Conservation (phyloP, 2,329 filamentous ascomycete species). For the Epichloe hybrida region DNA sequence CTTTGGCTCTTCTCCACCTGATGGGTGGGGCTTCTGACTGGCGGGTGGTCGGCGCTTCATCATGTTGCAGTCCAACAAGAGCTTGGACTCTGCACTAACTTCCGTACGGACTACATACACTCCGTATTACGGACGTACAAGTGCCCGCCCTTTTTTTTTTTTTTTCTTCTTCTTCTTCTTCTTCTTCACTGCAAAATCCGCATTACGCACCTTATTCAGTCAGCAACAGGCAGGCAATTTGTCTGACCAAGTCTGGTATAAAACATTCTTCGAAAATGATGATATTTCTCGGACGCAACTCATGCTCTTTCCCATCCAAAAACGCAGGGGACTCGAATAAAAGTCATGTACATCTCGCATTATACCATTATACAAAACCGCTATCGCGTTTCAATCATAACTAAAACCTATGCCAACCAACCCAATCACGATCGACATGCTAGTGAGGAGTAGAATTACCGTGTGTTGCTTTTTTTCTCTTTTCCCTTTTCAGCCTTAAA, state of each 20-base stretch:
- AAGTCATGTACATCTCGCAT: not conserved
- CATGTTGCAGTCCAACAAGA: too few relatives aligned
- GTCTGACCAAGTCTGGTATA: too few relatives aligned
- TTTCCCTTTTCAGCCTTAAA: not conserved
- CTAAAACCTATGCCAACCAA: slow-evolving; percentile 6
- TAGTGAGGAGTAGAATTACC: slow-evolving; percentile 6
- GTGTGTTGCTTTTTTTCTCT: not conserved
- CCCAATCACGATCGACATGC: not conserved
- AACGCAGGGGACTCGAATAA: not conserved
- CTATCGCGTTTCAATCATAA: slow-evolving; percentile 8
- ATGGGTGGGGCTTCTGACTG: not conserved
- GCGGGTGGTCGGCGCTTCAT: not conserved
- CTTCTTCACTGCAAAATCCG: too few relatives aligned
- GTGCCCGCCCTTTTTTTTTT: too few relatives aligned
- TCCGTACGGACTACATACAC: too few relatives aligned
- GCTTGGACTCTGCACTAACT: not conserved
- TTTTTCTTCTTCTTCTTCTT: too few relatives aligned
- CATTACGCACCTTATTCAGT: too few relatives aligned
- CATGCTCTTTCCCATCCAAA: too few relatives aligned
- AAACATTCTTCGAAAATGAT: too few relatives aligned
- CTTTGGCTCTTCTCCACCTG: not conserved
- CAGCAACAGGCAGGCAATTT: too few relatives aligned
- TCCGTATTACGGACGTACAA: too few relatives aligned
- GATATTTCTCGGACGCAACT: too few relatives aligned
- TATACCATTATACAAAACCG: slow-evolving; percentile 1